Base-by-base conservation (phyloP, 2,329 filamentous ascomycete species). In the Venturia nashicola region DNA sequence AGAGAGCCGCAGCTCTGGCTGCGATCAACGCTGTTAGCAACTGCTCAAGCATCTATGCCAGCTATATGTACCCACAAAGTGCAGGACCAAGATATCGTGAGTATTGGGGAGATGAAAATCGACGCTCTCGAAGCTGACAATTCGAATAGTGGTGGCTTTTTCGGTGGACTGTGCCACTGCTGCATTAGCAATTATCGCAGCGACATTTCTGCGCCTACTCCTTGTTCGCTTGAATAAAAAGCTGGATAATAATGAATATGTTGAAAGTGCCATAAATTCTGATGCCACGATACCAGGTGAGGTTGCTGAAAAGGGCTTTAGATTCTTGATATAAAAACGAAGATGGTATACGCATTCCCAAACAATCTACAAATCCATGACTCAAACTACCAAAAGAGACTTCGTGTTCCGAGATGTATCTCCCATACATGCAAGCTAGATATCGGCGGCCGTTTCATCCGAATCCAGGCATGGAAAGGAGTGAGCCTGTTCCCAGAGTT, bases 11-110 rank as follows among this genome's bases (percentile, higher is more conserved):
- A 0, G 88, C 87, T 0, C 73, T 93, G 5, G 89, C 88, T 0
- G 85, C 87, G 66, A 90, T 92, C 74, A 93, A 93, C 70, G 86
- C 86, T 2, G 79, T 90, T 11, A 83, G 82, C 20, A 91, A 92
- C 71, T 79, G 81, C 12, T 83, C 83, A 51, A 85, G 81, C 59
- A 91, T 92, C 67, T 91, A 87, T 70, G 84, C 85, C 0, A 81
- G 78, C 64, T 88, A 88, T 69, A 82, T 89, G 79, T 90, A 89
- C 68, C 82, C 82, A 18, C 76, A 82, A 66, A 70, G 68, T 27
- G 73, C 74, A 51, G 72, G 69, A 6, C 76, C 76, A 9, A 69
- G 74, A 34, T 78, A 77, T 65, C 66, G 72, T 75, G 55, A 42
- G 54, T 63, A 34, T n/a, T 3, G 65, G 44, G 7, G 5, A 14